These are phyloP conservation scores for Acanthamoeba divionensis DNA, from an alignment of 208 protist species.

Conservation along the genomic window DNA sequence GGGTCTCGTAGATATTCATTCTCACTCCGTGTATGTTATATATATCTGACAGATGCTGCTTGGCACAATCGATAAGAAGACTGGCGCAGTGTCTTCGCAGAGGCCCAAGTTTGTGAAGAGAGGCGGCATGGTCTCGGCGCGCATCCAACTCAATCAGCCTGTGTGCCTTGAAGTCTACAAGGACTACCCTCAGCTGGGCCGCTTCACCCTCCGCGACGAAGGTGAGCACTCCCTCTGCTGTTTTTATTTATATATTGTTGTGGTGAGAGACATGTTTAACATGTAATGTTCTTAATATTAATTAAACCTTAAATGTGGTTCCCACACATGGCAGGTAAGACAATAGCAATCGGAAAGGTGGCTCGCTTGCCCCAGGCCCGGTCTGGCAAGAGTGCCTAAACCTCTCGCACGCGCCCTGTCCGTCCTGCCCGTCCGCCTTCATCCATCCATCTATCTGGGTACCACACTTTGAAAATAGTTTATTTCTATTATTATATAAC, in stretches of 20 bases:
- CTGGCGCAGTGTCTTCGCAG: slow-evolving; percentile 87
- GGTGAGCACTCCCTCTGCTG: no score
- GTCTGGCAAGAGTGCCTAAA: background rate
- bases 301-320: background rate
- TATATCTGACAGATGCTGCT: slow-evolving; percentile 85
- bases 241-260: slow-evolving; percentile 3
- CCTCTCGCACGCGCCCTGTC: no score
- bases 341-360: slow-evolving; percentile 42
- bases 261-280: background rate
- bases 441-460: no score
- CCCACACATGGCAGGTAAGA: slow-evolving; percentile 14
- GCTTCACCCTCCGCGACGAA: slow-evolving; percentile 95
- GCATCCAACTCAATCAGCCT: slow-evolving; percentile 85
- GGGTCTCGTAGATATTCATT: background rate
- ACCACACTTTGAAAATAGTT: no score
- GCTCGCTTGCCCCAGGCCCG: background rate
- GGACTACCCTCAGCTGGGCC: slow-evolving; percentile 91
- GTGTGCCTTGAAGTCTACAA: slow-evolving; percentile 92
- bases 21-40: slow-evolving; percentile 19
- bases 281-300: background rate
- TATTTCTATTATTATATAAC: no score
- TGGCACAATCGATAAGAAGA: slow-evolving; percentile 90
- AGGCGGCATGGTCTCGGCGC: slow-evolving; percentile 86
- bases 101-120: slow-evolving; percentile 90
- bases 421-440: no score